Conservation (phyloP, 2,329 filamentous ascomycete genomes). For the Talaromyces sp. region DNA sequence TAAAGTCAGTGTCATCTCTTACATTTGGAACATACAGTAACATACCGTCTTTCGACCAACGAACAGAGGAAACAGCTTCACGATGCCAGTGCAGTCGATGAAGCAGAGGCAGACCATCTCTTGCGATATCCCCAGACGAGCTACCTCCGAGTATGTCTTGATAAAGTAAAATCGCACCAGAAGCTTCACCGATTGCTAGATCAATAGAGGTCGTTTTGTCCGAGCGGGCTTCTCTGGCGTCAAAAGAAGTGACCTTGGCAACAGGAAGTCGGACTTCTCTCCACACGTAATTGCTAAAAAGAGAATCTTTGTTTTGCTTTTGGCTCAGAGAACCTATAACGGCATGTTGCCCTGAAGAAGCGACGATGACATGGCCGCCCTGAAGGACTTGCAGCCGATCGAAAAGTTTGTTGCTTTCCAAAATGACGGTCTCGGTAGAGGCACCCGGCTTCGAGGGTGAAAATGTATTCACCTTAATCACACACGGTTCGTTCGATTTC, state of each 20-base stretch:
- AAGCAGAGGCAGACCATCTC: slow-evolving; percentile 36
- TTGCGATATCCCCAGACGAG: slow-evolving; percentile 39
- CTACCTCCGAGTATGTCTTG: slow-evolving; percentile 58
- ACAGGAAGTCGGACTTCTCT: slow-evolving; percentile 52
- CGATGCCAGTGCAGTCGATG: slow-evolving; percentile 88
- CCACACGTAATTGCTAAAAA: slow-evolving; percentile 46
- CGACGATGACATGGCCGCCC: slow-evolving; percentile 31
- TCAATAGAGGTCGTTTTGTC: slow-evolving; percentile 50
- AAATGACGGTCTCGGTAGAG: slow-evolving; percentile 15
- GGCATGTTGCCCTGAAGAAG: slow-evolving; percentile 40
- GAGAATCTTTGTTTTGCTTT: slow-evolving; percentile 25
- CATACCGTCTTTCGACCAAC: slow-evolving; percentile 86
- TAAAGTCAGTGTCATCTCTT: slow-evolving; percentile 1
- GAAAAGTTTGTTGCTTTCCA: slow-evolving; percentile 25
- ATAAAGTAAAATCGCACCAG: slow-evolving; percentile 76
- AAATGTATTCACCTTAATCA: slow-evolving; percentile 24
- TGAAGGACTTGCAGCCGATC: slow-evolving; percentile 23
- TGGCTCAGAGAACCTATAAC: slow-evolving; percentile 51
- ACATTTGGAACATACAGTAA: neutral
- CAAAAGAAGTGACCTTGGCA: slow-evolving; percentile 57
- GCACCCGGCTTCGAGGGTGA: slow-evolving; percentile 10
- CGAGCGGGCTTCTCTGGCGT: slow-evolving; percentile 47
- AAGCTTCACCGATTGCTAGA: slow-evolving; percentile 68
- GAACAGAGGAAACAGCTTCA: slow-evolving; percentile 72
- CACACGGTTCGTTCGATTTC: slow-evolving; percentile 27